Conservation (phyloP, 2,329 filamentous ascomycete genomes). For the Penicillium expansum region DNA sequence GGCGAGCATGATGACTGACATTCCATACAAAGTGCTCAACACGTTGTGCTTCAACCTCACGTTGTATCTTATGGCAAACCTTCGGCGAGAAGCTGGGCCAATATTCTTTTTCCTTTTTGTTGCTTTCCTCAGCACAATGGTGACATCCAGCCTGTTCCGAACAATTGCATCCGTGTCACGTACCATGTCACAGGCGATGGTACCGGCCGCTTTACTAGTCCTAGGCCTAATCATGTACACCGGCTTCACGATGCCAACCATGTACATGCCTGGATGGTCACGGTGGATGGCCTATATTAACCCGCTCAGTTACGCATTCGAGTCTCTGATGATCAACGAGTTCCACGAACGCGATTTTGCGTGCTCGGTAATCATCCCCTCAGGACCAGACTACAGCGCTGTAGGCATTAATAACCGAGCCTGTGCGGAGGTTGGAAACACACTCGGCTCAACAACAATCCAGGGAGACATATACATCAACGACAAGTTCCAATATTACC, state of each 20-base stretch:
- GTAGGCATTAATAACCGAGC: constrained; percentile 40
- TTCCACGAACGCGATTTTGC: constrained; percentile 62
- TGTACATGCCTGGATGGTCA: constrained; percentile 73
- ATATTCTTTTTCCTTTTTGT: constrained; percentile 85
- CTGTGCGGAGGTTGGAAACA: background rate
- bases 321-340: constrained; percentile 79
- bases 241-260: constrained; percentile 43
- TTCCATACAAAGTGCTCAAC: constrained; percentile 75
- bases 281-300: constrained; percentile 80
- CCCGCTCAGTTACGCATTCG: constrained; percentile 75
- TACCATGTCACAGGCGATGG: constrained; percentile 57
- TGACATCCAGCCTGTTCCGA: constrained; percentile 81
- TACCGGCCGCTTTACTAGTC: constrained; percentile 52
- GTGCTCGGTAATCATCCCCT: constrained; percentile 46
- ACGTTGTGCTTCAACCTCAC: constrained; percentile 70
- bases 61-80: constrained; percentile 81
- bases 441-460: background rate
- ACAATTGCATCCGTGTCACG: constrained; percentile 69
- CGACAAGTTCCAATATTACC: background rate
- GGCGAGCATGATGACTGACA: constrained; percentile 26
- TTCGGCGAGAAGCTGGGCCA: constrained; percentile 66
- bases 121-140: constrained; percentile 66
- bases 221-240: constrained; percentile 48
- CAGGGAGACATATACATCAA: background rate
- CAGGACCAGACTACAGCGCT: constrained; percentile 38